phyloP scores from a whole-genome alignment of 2,329 filamentous ascomycete genomes.

The Xylaria sp. region DNA sequence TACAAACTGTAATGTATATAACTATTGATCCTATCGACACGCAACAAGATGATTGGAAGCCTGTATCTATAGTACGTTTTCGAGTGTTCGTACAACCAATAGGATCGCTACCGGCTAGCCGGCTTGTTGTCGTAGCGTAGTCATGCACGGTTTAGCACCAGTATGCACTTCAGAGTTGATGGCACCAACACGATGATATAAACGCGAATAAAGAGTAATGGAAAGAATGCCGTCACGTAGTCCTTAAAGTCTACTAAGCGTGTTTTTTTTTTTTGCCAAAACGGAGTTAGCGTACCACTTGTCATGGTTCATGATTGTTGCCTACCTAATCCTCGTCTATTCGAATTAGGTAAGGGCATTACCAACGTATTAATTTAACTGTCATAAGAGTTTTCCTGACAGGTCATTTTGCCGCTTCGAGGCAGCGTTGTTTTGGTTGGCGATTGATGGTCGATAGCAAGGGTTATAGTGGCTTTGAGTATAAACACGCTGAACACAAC shows the following conservation, averaged over 20 bases:
- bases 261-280: not conserved
- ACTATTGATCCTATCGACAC: not conserved
- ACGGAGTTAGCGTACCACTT: not conserved
- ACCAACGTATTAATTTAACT: not conserved
- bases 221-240: not conserved
- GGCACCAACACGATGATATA: not conserved
- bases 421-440: not conserved
- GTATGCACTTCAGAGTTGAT: not conserved
- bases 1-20: not conserved
- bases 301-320: not conserved
- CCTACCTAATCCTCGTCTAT: not conserved
- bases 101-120: not conserved
- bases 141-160: not conserved
- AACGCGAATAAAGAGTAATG: not conserved
- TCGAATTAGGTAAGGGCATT: not conserved
- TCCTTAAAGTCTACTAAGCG: not conserved
- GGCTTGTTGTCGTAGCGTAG: not conserved
- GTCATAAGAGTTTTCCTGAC: not conserved
- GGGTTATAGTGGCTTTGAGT: constrained; percentile 7
- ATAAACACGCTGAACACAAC: not conserved
- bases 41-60: not conserved
- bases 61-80: not conserved
- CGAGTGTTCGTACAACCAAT: not conserved
- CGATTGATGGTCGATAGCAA: not conserved
- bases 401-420: not conserved